Conservation (phyloP, 495 filamentous ascomycete genomes). For the Aspergillus coremiiformis region DNA sequence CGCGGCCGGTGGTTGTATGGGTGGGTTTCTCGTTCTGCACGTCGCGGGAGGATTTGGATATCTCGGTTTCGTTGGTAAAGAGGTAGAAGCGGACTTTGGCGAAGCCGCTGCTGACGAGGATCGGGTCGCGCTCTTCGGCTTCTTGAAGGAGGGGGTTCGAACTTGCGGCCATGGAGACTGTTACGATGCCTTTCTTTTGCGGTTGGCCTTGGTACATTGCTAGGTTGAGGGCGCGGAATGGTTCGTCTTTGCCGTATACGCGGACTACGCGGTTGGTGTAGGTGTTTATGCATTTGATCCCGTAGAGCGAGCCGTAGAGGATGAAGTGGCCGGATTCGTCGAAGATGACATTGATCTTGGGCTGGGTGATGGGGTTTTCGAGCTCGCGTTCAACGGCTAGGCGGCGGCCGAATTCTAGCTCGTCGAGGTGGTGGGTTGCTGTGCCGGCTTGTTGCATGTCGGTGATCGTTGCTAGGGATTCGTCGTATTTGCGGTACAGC, state of each 20-base stretch:
- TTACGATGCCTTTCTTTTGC: conserved; percentile 82
- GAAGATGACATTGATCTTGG: conserved; percentile 79
- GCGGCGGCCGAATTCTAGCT: conserved; percentile 85
- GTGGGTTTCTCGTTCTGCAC: conserved; percentile 91
- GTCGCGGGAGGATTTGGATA: conserved; percentile 80
- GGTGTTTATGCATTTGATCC: conserved; percentile 90
- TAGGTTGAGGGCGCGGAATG: conserved; percentile 72
- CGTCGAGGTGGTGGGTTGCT: conserved; percentile 66
- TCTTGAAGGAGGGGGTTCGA: conserved; percentile 89
- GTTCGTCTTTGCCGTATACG: conserved; percentile 81
- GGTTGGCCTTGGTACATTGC: conserved; percentile 94
- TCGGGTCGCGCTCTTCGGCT: conserved; percentile 84
- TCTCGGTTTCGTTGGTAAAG: conserved; percentile 84
- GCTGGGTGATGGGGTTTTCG: conserved; percentile 57
- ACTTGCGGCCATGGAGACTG: conserved; percentile 95
- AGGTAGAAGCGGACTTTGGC: conserved; percentile 96
- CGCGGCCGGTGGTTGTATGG: conserved; percentile 24
- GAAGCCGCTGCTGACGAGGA: conserved; percentile 74
- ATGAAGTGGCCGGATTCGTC: conserved; percentile 96
- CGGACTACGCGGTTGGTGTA: conserved; percentile 86
- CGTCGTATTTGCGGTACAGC: conserved; percentile 86
- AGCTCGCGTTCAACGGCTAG: conserved; percentile 83
- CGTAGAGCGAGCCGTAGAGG: conserved; percentile 84
- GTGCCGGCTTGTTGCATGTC: conserved; percentile 95
- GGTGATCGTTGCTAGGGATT: conserved; percentile 75